Evolutionary conservation across 2,329 filamentous ascomycete genomes (phyloP).

Genomic region (Scedosporium minutisporum): DNA sequence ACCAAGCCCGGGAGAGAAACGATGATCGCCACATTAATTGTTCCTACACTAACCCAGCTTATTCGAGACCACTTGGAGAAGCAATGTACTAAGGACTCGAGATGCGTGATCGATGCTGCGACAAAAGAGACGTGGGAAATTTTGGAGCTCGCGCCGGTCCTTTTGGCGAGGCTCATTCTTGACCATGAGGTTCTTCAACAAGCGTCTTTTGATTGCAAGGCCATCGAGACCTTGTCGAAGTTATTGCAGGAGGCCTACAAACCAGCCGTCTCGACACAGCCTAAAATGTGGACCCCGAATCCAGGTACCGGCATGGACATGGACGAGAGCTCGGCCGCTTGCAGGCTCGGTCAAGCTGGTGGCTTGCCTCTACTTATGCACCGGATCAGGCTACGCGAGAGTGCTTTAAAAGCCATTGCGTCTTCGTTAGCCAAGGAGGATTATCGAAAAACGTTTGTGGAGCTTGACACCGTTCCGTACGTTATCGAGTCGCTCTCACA

Average conservation of each 20-base stretch:
- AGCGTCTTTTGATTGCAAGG: conserved; percentile 61
- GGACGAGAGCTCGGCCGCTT: conserved; percentile 23
- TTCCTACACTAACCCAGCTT: conserved; percentile 60
- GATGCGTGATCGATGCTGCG: conserved; percentile 19
- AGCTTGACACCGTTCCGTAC: conserved; percentile 69
- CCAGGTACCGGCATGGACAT: conserved; percentile 23
- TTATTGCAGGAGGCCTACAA: conserved; percentile 43
- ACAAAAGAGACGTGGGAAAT: conserved; percentile 39
- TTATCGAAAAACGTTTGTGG: conserved; percentile 72
- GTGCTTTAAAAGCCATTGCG: conserved; percentile 68
- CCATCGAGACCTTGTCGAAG: conserved; percentile 34
- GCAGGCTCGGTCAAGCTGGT: conserved; percentile 50
- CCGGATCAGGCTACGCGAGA: conserved; percentile 66
- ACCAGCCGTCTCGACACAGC: conserved; percentile 24
- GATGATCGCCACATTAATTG: conserved; percentile 55
- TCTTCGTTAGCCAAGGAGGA: conserved; percentile 74
- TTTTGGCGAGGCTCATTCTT: conserved; percentile 69
- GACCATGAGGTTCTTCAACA: conserved; percentile 74
- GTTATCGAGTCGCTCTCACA: conserved; percentile 69
- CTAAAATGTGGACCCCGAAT: conserved; percentile 30
- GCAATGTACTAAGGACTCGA: neutral
- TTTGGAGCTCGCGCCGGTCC: conserved; percentile 61
- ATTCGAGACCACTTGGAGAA: conserved; percentile 24
- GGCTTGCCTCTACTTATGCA: conserved; percentile 53
- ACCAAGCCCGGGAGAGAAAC: conserved; percentile 50